phyloP scores from a whole-genome alignment of 495 filamentous ascomycete genomes.

The Penicillium cinerascens region DNA sequence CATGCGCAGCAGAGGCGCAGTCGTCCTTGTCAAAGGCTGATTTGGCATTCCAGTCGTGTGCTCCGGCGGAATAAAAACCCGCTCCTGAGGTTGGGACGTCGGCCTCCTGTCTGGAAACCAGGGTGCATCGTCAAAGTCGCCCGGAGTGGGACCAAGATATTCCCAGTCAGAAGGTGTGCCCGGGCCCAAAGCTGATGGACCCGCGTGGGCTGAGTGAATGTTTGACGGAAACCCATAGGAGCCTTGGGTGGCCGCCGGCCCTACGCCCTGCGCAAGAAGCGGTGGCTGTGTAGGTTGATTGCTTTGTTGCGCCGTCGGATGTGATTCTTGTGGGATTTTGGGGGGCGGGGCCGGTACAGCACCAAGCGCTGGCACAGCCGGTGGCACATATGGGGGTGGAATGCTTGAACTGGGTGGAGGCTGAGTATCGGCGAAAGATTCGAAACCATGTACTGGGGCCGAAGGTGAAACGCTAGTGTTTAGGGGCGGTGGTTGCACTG shows the following conservation, averaged over 20 bases:
- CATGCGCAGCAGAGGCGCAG: background rate
- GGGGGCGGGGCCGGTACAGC: constrained; percentile 42
- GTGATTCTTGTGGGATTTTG: constrained; percentile 37
- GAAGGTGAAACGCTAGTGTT: constrained; percentile 12
- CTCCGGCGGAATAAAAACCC: constrained; percentile 9
- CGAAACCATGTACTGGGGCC: constrained; percentile 12
- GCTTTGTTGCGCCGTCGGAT: constrained; percentile 20
- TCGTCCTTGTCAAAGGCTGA: background rate
- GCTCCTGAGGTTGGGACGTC: constrained; percentile 8
- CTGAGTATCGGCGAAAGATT: constrained; percentile 16
- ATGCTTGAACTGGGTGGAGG: constrained; percentile 20
- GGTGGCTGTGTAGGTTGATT: constrained; percentile 12
- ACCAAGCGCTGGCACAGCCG: constrained; percentile 19
- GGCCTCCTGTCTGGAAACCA: constrained; percentile 24
- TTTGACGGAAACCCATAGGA: constrained; percentile 15
- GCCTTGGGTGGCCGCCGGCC: constrained; percentile 16
- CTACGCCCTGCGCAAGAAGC: constrained; percentile 17
- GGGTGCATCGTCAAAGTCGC: constrained; percentile 32
- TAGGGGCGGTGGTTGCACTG: constrained; percentile 7
- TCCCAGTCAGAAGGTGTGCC: constrained; percentile 62
- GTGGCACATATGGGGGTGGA: constrained; percentile 21
- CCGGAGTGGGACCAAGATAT: constrained; percentile 42
- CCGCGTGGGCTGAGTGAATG: constrained; percentile 15
- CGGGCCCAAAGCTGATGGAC: constrained; percentile 46
- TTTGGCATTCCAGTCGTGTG: constrained; percentile 9